Conservation (phyloP, 495 filamentous ascomycete genomes). For the Penicillium angulare region DNA sequence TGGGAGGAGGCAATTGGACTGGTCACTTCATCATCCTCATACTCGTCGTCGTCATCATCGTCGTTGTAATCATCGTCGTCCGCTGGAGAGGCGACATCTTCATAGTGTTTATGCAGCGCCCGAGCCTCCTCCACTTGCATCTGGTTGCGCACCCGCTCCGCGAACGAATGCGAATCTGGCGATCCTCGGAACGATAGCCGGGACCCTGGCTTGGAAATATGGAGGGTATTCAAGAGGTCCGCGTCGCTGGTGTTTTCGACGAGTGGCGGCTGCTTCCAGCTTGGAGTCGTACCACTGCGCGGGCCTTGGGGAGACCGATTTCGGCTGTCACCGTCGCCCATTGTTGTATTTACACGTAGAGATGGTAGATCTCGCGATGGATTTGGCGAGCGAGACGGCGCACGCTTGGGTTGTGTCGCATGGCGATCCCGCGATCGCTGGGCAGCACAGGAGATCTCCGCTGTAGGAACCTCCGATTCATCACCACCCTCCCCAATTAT, state of each 20-base stretch:
- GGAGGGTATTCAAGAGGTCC: slow-evolving; percentile 40
- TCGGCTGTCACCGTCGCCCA: slow-evolving; percentile 25
- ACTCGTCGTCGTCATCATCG: background rate
- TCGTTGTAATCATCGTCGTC: slow-evolving; percentile 18
- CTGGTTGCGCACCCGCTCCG: slow-evolving; percentile 59
- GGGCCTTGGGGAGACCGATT: slow-evolving; percentile 5
- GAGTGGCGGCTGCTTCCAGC: slow-evolving; percentile 31
- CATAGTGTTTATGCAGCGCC: slow-evolving; percentile 55
- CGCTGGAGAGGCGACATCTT: slow-evolving; percentile 29
- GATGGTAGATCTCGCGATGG: slow-evolving; percentile 19
- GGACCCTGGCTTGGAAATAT: slow-evolving; percentile 29
- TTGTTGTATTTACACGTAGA: slow-evolving; percentile 42
- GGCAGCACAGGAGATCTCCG: slow-evolving; percentile 61
- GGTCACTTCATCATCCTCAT: slow-evolving; percentile 7
- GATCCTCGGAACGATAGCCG: slow-evolving; percentile 45
- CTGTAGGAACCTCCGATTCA: slow-evolving; percentile 66
- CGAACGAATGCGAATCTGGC: slow-evolving; percentile 46
- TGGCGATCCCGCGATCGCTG: slow-evolving; percentile 40
- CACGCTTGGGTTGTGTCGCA: slow-evolving; percentile 4
- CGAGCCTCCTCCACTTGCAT: slow-evolving; percentile 72
- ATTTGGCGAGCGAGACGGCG: slow-evolving; percentile 13
- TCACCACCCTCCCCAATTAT: slow-evolving; percentile 87
- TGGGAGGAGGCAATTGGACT: slow-evolving; percentile 12
- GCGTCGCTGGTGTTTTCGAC: slow-evolving; percentile 31
- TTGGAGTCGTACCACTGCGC: slow-evolving; percentile 16